A percentile compares a stretch with the other conserved stretches of the same genome.
Conservation (phyloP, 805 yeast species). For the Maudiozyma serrabonitensis region DNA sequence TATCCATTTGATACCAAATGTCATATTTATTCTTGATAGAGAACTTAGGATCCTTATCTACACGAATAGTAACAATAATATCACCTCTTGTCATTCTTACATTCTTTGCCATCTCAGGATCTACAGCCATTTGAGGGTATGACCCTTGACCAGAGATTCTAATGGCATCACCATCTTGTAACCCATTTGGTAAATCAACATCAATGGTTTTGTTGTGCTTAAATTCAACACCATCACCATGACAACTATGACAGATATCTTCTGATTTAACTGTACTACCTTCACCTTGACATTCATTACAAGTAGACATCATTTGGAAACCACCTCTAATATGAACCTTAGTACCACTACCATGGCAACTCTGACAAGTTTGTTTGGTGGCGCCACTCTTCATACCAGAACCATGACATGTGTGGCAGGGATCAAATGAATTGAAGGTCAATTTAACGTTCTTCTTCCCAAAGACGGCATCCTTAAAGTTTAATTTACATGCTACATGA, state of each 20-base stretch:
- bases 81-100: constrained; percentile 74
- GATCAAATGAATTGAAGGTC: constrained; percentile 61
- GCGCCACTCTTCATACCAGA: constrained; percentile 70
- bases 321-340: constrained; percentile 83
- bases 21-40: constrained; percentile 51
- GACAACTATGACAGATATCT: constrained; percentile 73
- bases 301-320: constrained; percentile 92
- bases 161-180: constrained; percentile 76
- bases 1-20: constrained; percentile 52
- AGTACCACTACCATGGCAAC: constrained; percentile 92
- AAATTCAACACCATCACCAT: constrained; percentile 73
- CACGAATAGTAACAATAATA: constrained; percentile 70
- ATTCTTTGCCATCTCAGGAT: constrained; percentile 37
- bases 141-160: constrained; percentile 87
- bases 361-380: constrained; percentile 64
- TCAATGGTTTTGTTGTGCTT: constrained; percentile 59
- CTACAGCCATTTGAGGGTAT: constrained; percentile 68
- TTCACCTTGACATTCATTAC: constrained; percentile 77
- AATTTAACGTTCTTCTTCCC: constrained; percentile 60
- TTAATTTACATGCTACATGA: constrained; percentile 63
- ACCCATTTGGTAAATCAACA: constrained; percentile 81
- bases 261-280: constrained; percentile 65
- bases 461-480: constrained; percentile 79
- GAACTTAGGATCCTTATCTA: constrained; percentile 65
- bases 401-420: constrained; percentile 75